These are phyloP conservation scores for Mentha longifolia DNA, from an alignment of 257 asterid species.

Conservation along the genomic window DNA sequence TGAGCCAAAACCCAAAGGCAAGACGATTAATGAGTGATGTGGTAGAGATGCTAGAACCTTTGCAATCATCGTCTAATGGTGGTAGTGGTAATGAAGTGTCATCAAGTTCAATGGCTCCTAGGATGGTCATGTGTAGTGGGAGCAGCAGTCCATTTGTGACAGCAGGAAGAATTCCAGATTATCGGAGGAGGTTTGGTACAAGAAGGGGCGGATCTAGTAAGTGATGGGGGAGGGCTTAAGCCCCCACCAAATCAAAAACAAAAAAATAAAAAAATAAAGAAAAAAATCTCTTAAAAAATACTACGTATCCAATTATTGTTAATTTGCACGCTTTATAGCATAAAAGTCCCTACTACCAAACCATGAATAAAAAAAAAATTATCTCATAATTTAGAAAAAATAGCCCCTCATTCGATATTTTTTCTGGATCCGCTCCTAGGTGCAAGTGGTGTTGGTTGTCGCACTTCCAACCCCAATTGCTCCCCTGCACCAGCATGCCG, in stretches of 20 bases:
- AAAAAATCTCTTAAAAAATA: too few species aligned
- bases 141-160: slow-evolving; percentile 64
- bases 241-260: too few species aligned
- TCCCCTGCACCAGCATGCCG: slow-evolving; percentile 79
- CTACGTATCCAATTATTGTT: too few species aligned
- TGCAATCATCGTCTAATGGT: slow-evolving; percentile 57
- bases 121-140: slow-evolving; percentile 53
- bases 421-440: too few species aligned
- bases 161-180: slow-evolving; percentile 63
- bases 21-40: slow-evolving; percentile 98
- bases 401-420: too few species aligned
- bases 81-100: slow-evolving; percentile 60
- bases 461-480: slow-evolving; percentile 69
- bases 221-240: too few species aligned
- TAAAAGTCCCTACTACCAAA: too few species aligned
- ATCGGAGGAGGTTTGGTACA: slow-evolving; percentile 62
- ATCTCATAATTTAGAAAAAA: too few species aligned
- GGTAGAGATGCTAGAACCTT: slow-evolving; percentile 94
- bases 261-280: too few species aligned
- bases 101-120: slow-evolving; percentile 43
- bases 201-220: too few species aligned
- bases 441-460: slow-evolving; percentile 66
- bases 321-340: too few species aligned
- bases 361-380: too few species aligned
- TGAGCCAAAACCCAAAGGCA: slow-evolving; percentile 98